Evolutionary conservation across 1,284 basidiomycete genomes (phyloP).

Genomic region (Puccinia triticina): DNA sequence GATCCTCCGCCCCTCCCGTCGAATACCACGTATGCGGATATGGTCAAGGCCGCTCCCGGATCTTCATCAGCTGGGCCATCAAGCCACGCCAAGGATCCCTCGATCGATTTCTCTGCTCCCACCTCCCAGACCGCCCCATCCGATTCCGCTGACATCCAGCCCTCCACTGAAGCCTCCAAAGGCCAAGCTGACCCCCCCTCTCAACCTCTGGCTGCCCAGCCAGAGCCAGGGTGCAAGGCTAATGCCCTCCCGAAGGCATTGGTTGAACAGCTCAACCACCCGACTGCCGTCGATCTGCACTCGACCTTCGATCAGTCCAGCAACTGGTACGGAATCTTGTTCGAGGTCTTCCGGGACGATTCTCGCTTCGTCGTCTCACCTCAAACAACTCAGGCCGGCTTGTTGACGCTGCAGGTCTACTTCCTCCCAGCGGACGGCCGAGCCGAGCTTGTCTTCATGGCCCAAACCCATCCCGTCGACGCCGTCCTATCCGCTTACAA

Average conservation of each 20-base stretch:
- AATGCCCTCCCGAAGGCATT: background rate
- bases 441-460: slow-evolving; percentile 30
- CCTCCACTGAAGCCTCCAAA: background rate
- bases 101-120: background rate
- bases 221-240: background rate
- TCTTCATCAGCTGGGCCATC: background rate
- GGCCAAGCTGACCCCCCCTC: background rate
- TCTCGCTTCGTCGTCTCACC: slow-evolving; percentile 17
- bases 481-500: slow-evolving; percentile 5
- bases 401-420: slow-evolving; percentile 23
- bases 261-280: background rate
- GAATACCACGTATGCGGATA: background rate
- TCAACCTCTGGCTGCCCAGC: background rate
- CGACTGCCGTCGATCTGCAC: background rate
- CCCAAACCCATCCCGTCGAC: slow-evolving; percentile 7
- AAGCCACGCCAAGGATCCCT: background rate
- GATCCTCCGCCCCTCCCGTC: background rate
- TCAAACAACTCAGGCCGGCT: background rate
- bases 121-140: background rate
- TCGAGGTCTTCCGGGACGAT: slow-evolving; percentile 21
- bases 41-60: background rate
- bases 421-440: background rate
- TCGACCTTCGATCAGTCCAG: background rate
- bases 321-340: slow-evolving; percentile 24
- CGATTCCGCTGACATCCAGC: background rate